phyloP scores from a whole-genome alignment of 2,329 filamentous ascomycete genomes.

The Aspergillus costaricaensis region DNA sequence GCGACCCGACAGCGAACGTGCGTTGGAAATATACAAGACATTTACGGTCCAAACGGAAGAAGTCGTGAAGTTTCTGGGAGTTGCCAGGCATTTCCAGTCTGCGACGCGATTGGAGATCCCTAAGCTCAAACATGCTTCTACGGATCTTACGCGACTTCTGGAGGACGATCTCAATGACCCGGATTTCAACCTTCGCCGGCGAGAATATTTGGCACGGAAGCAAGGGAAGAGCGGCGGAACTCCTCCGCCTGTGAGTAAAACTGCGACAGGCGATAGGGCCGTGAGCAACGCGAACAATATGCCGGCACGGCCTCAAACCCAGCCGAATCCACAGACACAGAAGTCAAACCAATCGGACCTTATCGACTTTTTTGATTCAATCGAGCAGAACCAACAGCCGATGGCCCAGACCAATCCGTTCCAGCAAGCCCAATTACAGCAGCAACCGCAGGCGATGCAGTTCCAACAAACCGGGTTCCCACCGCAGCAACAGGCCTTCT shows the following conservation, averaged over 20 bases:
- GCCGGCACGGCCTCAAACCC: conserved; percentile 30
- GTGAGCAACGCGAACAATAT: conserved; percentile 30
- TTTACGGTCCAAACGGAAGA: conserved; percentile 91
- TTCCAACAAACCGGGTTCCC: conserved; percentile 38
- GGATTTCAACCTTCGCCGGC: conserved; percentile 89
- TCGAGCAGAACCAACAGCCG: conserved; percentile 81
- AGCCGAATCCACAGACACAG: conserved; percentile 33
- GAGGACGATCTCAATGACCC: conserved; percentile 94
- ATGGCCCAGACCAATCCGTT: conserved; percentile 53
- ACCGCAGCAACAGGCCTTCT: conserved; percentile 25
- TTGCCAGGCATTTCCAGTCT: conserved; percentile 87
- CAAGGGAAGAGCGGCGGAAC: conserved; percentile 64
- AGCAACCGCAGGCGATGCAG: conserved; percentile 41
- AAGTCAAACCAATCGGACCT: conserved; percentile 60
- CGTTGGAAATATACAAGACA: conserved; percentile 85
- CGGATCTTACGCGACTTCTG: conserved; percentile 82
- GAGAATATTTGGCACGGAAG: conserved; percentile 88
- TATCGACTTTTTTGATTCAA: conserved; percentile 94
- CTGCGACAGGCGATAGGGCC: conserved; percentile 24
- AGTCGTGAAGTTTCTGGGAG: conserved; percentile 84
- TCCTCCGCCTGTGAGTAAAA: conserved; percentile 20
- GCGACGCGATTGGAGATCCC: conserved; percentile 92
- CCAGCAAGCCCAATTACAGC: conserved; percentile 38
- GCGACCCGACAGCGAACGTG: conserved; percentile 85
- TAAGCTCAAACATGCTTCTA: conserved; percentile 94